Base-by-base conservation (phyloP, 345 rosid genomes). In the Aethionema arabicum region DNA sequence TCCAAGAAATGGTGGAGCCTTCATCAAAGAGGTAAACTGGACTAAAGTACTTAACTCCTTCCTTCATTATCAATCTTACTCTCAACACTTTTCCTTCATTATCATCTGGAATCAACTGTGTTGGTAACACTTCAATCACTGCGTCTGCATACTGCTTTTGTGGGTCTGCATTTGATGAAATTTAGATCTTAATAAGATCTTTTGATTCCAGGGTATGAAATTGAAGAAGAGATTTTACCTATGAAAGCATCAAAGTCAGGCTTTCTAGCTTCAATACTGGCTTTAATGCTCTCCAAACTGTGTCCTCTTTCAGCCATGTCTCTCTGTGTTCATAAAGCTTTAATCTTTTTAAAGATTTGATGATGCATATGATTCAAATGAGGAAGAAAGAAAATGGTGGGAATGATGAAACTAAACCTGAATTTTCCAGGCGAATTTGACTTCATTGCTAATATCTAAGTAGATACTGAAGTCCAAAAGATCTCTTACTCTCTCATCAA, bases 221-320 rank as follows among this genome's bases (percentile, higher is more conserved):
- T 15, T 36, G 44, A 63, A 12, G 2, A 37, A 37, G 3, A 7
- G 31, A 9, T 42, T n/a, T 40, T 85, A 92, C 98, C 98, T 2
- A 92, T 92, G 75, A 76, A 89, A 15, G 98, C 98, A 61, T 89
- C 97, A 33, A 89, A 92, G 49, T 92, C 99, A 2, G 99, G 97
- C 65, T 89, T 92, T 51, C 99, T 72, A 3, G 99, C 96, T 78
- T 93, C 91, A 32, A 93, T 93, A 72, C 99, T 93, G 1, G 99
- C 96, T 74, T 84, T 93, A 75, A 93, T 89, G 78, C 99, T 93
- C 74, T 93, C 99, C 7, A 93, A 88, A 56, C 99, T 93, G 82
- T 93, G 99, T 8, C 99, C 97, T 80, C 99, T 72, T 78, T 93
- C 99, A 6, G 96, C 97, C 99, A 87, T 93, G 76, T 93, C 99